Percentiles rank a stretch among this genome's conserved stretches.
Conservation (phyloP, 1,284 basidiomycete species). For the Quambalaria eucalypti region DNA sequence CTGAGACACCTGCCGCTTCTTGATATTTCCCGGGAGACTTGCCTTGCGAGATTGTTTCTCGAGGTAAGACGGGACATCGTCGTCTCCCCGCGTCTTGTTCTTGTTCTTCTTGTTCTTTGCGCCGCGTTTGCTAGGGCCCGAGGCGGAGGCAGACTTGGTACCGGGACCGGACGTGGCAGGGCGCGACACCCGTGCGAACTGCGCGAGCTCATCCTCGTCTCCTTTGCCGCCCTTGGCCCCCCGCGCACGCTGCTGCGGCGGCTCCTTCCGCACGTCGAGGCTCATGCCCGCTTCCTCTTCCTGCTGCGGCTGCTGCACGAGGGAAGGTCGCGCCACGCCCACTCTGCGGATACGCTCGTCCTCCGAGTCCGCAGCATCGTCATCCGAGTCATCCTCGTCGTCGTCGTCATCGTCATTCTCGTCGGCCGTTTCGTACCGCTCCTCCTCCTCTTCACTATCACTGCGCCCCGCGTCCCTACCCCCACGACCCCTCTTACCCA, state of each 20-base stretch:
- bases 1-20: not conserved
- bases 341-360: too few relatives aligned
- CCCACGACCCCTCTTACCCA: constrained; percentile 4
- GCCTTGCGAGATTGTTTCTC: not conserved
- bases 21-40: not conserved
- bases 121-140: constrained; percentile 9
- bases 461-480: constrained; percentile 1
- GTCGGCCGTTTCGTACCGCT: constrained; percentile 6
- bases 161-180: constrained; percentile 15
- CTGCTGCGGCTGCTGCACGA: constrained; percentile 7
- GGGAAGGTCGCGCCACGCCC: not conserved
- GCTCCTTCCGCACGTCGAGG: constrained; percentile 5
- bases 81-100: not conserved
- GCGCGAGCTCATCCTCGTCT: constrained; percentile 4
- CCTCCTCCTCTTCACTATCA: constrained; percentile 3
- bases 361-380: not conserved
- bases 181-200: constrained; percentile 14
- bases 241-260: too few relatives aligned
- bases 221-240: not conserved
- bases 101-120: constrained; percentile 6
- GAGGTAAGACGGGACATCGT: not conserved
- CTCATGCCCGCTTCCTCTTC: constrained; percentile 7
- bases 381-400: not conserved
- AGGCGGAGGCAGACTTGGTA: constrained; percentile 9
- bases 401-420: constrained; percentile 3